Evolutionary conservation across 768 basidiomycete species (phyloP), one percentile per base, ranked within the genome.

Genomic region (Agaricus sinodeliciosus): DNA sequence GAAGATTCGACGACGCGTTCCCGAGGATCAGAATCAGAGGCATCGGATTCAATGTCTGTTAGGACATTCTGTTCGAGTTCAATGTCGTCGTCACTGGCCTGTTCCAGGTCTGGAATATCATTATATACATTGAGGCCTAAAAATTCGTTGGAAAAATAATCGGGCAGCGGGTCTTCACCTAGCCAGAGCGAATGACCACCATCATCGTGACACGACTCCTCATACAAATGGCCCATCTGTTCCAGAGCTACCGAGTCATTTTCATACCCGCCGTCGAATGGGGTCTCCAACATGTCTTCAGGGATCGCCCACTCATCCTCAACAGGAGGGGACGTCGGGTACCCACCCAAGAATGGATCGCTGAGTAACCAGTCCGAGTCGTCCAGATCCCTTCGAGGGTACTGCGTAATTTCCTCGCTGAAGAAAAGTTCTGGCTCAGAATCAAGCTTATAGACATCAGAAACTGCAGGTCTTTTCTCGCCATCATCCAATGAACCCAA

Each of bases 311-410:
- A 48, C 11, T 15, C 47, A n/a, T 39, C 18, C 4, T 37, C 35
- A 13, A 7, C 15, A 25, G 13, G 8, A 19, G 22, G 18, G 13
- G 13, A 15, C 15, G 22, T 47, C 12, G 26, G 5, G 16, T 16
- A 35, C n/a, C 13, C n/a, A 9, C 15, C 44, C 27, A 12, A 40
- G 18, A 7, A 51, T 22, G 50, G 50, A 11, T 51, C 50, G 26
- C 42, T 51, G 19, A 51, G 50, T 3, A 51, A 22, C 50, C 50
- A 51, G 34, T 51, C 50, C 12, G 19, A 51, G 41, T 35, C 16
- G 13, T 9, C 19, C 41, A n/a, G 11, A 9, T 27, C 15, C 13
- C n/a, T 19, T 18, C 22, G 35, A n/a, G 9, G 25, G 22, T 26
- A 40, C 4, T 25, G 36, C 7, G 22, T 26, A 2, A 28, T 9